Conservation (phyloP, 1,284 basidiomycete genomes). For the Papiliotrema laurentii region DNA sequence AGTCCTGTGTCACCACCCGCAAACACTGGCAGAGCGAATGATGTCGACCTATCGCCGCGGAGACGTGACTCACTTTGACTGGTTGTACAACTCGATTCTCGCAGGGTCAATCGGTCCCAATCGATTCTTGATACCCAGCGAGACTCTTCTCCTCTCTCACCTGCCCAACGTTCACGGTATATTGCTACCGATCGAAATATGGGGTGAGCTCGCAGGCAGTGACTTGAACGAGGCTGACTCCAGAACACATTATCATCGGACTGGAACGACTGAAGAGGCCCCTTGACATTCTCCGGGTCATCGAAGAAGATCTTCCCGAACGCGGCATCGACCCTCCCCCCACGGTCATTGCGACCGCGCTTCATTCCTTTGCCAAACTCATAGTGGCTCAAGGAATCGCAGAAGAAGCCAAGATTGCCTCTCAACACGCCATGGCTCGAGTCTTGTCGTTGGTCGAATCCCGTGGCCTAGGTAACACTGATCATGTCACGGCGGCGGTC, state of each 20-base stretch:
- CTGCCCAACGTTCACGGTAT: not conserved
- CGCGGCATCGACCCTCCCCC: not conserved
- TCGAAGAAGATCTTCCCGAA: not conserved
- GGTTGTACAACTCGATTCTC: not conserved
- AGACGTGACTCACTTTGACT: not conserved
- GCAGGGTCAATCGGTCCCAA: not conserved
- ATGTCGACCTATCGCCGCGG: not conserved
- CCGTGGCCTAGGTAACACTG: not conserved
- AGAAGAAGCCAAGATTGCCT: not conserved
- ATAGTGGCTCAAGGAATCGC: not conserved
- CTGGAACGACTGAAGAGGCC: not conserved
- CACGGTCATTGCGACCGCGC: not conserved
- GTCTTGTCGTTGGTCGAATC: not conserved
- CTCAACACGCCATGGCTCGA: not conserved
- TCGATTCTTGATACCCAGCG: not conserved
- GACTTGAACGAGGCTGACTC: not conserved
- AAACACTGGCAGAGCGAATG: not conserved
- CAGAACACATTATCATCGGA: not conserved
- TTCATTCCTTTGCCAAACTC: not conserved
- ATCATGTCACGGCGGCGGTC: not conserved
- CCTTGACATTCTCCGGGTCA: not conserved
- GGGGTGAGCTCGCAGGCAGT: not conserved
- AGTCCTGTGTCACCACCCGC: not conserved
- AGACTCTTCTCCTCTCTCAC: not conserved
- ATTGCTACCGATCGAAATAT: not conserved